phyloP scores from a whole-genome alignment of 164 flowering plant genomes.

The Euptelea pleiosperma region DNA sequence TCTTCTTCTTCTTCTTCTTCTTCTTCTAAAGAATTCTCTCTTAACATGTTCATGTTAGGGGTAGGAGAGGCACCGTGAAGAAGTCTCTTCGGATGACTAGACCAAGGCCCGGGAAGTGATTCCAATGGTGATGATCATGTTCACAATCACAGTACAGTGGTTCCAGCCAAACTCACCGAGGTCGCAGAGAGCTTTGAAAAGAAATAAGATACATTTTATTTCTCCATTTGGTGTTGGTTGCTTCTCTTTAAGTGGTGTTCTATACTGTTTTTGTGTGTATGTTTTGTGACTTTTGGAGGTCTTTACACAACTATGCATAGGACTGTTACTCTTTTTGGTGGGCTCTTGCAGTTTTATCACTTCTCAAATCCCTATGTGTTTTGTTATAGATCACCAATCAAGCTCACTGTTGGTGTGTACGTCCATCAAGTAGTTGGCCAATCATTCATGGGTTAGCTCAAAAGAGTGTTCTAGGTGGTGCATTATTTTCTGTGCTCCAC shows the following conservation, averaged over 20 bases:
- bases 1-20: too few species aligned
- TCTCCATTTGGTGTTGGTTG: neutral
- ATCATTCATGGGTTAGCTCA: too few species aligned
- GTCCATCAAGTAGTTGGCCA: too few species aligned
- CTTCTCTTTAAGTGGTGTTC: neutral
- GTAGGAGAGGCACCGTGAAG: conserved; percentile 18
- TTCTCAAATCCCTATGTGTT: conserved; percentile 66
- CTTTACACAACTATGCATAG: too few species aligned
- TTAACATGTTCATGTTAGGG: too few species aligned
- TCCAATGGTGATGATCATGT: conserved; percentile 21
- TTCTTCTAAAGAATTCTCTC: too few species aligned
- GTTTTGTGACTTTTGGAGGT: too few species aligned
- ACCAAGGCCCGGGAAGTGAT: conserved; percentile 19
- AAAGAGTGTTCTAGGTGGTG: too few species aligned
- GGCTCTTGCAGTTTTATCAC: conserved; percentile 54
- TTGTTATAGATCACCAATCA: too few species aligned
- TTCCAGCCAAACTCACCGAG: conserved; percentile 28
- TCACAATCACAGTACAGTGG: conserved; percentile 28
- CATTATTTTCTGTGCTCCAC: too few species aligned
- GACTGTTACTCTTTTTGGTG: neutral
- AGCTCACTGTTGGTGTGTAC: too few species aligned
- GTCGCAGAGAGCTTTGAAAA: conserved; percentile 39
- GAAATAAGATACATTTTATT: conserved; percentile 20
- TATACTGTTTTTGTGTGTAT: too few species aligned
- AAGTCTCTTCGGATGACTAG: conserved; percentile 18